phyloP scores from a whole-genome alignment of 805 yeast genomes.

The Schizosaccharomyces cryophilus region DNA sequence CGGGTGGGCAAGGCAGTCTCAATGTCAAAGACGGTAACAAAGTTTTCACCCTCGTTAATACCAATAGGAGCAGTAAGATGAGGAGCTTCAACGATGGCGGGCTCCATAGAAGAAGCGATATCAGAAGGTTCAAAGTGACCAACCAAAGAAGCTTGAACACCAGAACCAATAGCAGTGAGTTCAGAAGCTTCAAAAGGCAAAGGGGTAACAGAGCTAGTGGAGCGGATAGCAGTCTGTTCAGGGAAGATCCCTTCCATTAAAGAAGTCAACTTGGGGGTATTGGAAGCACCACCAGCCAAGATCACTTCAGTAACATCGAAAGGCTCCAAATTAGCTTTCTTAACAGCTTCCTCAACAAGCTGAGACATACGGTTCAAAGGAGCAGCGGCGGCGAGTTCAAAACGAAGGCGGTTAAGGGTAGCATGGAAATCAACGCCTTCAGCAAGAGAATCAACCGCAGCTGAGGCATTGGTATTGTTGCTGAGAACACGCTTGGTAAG shows the following conservation, averaged over 20 bases:
- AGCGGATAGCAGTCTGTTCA: conserved; percentile 43
- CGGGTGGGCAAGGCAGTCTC: conserved; percentile 84
- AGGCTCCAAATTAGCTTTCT: conserved; percentile 62
- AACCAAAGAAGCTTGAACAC: conserved; percentile 73
- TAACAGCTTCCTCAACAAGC: conserved; percentile 49
- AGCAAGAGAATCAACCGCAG: conserved; percentile 82
- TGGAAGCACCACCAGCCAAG: conserved; percentile 80
- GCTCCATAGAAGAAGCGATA: conserved; percentile 42
- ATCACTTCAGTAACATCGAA: conserved; percentile 77
- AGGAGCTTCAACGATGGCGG: conserved; percentile 67
- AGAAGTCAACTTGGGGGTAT: conserved; percentile 71
- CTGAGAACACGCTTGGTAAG: conserved; percentile 76
- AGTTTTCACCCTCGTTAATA: conserved; percentile 34
- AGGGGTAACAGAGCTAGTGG: conserved; percentile 61
- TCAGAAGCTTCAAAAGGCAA: conserved; percentile 50
- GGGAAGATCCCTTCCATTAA: conserved; percentile 58
- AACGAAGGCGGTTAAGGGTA: conserved; percentile 79
- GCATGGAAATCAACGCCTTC: conserved; percentile 87
- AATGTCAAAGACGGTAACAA: conserved; percentile 46
- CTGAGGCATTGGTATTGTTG: conserved; percentile 66
- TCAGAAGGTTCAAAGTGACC: conserved; percentile 51
- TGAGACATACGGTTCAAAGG: conserved; percentile 51
- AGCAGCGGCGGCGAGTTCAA: conserved; percentile 61
- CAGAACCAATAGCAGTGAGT: conserved; percentile 79
- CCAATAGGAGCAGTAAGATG: conserved; percentile 73